Base-by-base conservation (phyloP, 1,284 basidiomycete genomes). In the Ganoderma lingzhi region DNA sequence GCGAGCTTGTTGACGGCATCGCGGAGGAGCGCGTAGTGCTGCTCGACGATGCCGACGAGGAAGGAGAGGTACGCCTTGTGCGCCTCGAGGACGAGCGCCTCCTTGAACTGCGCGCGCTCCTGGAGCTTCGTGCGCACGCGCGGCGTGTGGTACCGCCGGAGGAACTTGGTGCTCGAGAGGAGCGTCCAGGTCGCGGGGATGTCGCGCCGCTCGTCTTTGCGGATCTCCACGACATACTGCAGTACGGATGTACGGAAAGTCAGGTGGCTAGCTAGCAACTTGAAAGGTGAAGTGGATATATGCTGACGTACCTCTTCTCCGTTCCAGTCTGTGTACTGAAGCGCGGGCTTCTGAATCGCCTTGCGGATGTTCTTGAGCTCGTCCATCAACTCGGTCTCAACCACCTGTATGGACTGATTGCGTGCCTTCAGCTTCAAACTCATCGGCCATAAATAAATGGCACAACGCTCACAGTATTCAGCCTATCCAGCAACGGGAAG, bases 141-240 rank as follows among this genome's bases (percentile, higher is more conserved):
- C 0, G 96, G 95, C 0, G 96, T 91, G 64, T 93, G 93, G 79
- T 94, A 98, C n/a, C 97, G 87, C 60, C 90, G 88, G 35, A 87
- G 82, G 23, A 82, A 82, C 79, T 92, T 96, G 0, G 96, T 98
- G 56, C 93, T 90, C 45, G 90, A 94, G 62, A 96, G 85, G 48
- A 93, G 83, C 60, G 89, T 83, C 96, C 97, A 99, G 67, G 88
- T 86, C 6, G 87, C 86, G 0, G 97, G 97, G 3, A 96, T 89
- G 0, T 76, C 75, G 71, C 88, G 87, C 15, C 91, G 90, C 60
- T 95, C 94, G 8, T 84, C 85, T 63, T 89, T 90, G 63, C 91
- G 90, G 19, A 98, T 83, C 79, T 96, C 93, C 15, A 97, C 83
- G 1, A 96, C 82, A 77, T 88, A 94, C 93, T 95, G 71, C 2